phyloP scores from a whole-genome alignment of 2,329 filamentous ascomycete genomes.

The Penicillium hesseltinei region DNA sequence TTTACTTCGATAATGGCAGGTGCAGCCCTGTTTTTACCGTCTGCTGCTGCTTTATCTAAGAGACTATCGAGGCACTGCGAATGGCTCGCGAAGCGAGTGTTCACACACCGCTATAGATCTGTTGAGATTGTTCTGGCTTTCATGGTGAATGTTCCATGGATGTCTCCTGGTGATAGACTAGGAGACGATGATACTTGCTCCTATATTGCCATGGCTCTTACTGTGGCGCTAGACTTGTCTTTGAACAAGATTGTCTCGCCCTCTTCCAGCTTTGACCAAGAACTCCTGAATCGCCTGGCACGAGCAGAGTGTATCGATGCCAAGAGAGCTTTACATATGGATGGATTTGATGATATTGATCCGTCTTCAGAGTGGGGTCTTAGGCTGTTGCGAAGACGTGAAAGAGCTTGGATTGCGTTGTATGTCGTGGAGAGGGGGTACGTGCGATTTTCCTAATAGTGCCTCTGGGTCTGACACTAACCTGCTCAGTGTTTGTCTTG shows the following conservation, averaged over 20 bases:
- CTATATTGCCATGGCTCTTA: conserved; percentile 68
- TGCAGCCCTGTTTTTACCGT: conserved; percentile 65
- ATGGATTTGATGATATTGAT: conserved; percentile 66
- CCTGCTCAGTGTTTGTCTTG: conserved; percentile 59
- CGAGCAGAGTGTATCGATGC: conserved; percentile 68
- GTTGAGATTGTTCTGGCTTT: conserved; percentile 73
- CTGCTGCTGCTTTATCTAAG: conserved; percentile 63
- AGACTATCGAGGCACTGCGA: conserved; percentile 64
- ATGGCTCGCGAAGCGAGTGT: conserved; percentile 61
- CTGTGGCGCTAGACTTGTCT: conserved; percentile 66
- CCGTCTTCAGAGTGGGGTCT: conserved; percentile 59
- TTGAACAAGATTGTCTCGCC: conserved; percentile 68
- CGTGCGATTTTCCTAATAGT: neutral
- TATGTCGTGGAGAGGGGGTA: conserved; percentile 70
- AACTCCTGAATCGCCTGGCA: conserved; percentile 52
- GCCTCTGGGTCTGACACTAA: neutral
- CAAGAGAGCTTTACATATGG: conserved; percentile 62
- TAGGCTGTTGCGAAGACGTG: conserved; percentile 61
- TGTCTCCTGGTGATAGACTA: conserved; percentile 49
- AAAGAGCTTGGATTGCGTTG: conserved; percentile 68
- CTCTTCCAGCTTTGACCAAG: conserved; percentile 48
- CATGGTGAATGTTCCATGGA: conserved; percentile 75
- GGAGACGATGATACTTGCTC: conserved; percentile 69
- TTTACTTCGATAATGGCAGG: conserved; percentile 70
- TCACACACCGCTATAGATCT: conserved; percentile 62